Evolutionary conservation across 306 rosid species (phyloP), one percentile per base, ranked within the genome.

Genomic region (Cucurbita maxima): DNA sequence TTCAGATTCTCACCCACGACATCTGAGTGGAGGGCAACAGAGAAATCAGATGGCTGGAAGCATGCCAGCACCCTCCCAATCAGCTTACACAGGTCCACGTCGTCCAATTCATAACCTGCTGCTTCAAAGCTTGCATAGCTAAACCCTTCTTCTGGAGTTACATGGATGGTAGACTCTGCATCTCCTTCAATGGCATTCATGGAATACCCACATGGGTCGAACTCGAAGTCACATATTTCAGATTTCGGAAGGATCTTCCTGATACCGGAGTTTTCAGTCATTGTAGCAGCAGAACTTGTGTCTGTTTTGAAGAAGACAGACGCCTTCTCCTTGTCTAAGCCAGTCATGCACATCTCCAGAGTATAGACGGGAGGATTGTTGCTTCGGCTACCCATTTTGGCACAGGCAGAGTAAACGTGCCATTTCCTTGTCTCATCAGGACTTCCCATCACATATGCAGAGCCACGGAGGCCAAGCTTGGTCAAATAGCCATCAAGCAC

Each of bases 101-200:
- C 81, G 12, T 84, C 75, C 10, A 80, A 83, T 38, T 87, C 83
- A 75, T 94, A 94, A 13, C 99, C 99, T 40, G 75, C 86, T 1
- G 96, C 87, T 82, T 94, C 99, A 58, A 94, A 94, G 69, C 99
- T 94, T 11, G 99, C 95, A 73, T 91, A 94, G 45, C 99, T 94
- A 82, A 94, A 94, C 34, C 97, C 97, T 50, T 94, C 99, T 86
- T 94, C 99, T 0, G 97, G 99, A 8, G 97, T 94, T 16, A 94
- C 88, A 59, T 94, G 99, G 81, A 94, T 88, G 0, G 99, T 94
- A 41, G 97, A 94, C 58, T 90, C 74, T 16, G 97, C 99, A 58
- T 76, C 78, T 6, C 88, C 95, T 79, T 94, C 97, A 1, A 94
- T 85, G 5, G 87, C 88, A 64, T 94, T 94, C 99, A 94, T 94